These are phyloP conservation scores for Chaetoscypha palmicola DNA, from an alignment of 2,329 filamentous ascomycete species.

Conservation along the genomic window DNA sequence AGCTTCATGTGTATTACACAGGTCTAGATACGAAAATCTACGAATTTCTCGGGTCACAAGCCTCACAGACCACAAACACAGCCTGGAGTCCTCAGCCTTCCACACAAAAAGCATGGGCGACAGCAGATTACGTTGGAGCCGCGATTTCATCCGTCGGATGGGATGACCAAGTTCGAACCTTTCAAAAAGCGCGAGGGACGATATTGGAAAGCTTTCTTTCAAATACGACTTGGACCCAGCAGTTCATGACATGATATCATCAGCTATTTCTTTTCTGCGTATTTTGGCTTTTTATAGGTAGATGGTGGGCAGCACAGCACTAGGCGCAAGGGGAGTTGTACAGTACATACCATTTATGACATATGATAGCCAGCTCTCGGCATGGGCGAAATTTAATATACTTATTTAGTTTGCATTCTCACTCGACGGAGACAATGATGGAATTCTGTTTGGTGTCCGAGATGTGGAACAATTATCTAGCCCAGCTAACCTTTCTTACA, in stretches of 20 bases:
- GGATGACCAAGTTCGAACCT: conserved; percentile 18
- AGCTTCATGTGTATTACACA: conserved; percentile 22
- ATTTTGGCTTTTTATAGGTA: neutral
- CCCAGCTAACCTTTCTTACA: no score
- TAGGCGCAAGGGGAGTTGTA: no score
- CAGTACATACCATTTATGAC: no score
- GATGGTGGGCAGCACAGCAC: no score
- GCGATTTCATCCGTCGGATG: conserved; percentile 20
- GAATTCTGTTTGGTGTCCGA: no score
- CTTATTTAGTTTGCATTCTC: no score
- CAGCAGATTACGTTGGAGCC: conserved; percentile 19
- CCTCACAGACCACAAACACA: conserved; percentile 9
- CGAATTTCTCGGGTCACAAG: conserved; percentile 17
- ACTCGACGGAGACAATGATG: no score
- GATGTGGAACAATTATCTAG: no score
- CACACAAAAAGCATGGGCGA: conserved; percentile 14
- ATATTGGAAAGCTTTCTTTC: conserved; percentile 14
- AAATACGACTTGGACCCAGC: conserved; percentile 18
- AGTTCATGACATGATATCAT: neutral
- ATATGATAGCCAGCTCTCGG: no score
- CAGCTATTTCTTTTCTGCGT: neutral
- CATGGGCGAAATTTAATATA: no score
- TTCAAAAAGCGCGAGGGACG: conserved; percentile 10
- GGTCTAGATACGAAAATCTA: conserved; percentile 19
- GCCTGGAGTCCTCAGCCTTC: conserved; percentile 11